These are phyloP conservation scores for Coniochaeta sp. DNA, from an alignment of 2,329 filamentous ascomycete species.

Conservation along the genomic window DNA sequence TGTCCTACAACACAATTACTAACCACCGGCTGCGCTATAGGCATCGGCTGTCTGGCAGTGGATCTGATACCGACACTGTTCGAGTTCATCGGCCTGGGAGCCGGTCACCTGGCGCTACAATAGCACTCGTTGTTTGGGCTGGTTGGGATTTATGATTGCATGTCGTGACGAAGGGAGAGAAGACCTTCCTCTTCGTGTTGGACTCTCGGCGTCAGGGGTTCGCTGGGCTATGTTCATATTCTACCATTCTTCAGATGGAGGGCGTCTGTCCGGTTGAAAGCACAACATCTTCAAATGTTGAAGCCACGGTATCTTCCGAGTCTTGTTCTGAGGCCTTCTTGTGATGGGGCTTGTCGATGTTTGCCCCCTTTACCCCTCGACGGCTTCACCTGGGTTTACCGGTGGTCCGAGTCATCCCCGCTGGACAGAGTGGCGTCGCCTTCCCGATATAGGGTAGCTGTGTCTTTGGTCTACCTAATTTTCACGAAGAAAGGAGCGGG, in stretches of 20 bases:
- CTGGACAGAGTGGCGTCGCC: background rate
- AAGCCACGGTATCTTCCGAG: too few species aligned
- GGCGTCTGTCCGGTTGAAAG: too few species aligned
- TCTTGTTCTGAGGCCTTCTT: too few species aligned
- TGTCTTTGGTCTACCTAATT: too few species aligned
- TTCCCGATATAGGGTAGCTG: too few species aligned
- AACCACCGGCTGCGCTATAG: conserved; percentile 20
- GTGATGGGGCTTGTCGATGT: too few species aligned
- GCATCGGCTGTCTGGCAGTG: conserved; percentile 76
- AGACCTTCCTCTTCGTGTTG: background rate
- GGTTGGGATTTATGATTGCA: background rate
- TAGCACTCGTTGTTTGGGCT: background rate
- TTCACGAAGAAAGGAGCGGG: too few species aligned
- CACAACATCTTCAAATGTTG: too few species aligned
- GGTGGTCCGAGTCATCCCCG: background rate
- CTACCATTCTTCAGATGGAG: background rate
- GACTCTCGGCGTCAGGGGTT: background rate
- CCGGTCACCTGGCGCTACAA: conserved; percentile 25
- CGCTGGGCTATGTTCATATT: background rate
- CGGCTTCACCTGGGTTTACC: background rate
- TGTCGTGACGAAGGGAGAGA: background rate
- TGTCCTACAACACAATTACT: background rate
- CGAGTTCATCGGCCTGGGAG: conserved; percentile 48
- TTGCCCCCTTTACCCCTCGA: conserved; percentile 1
- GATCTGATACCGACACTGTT: conserved; percentile 70